Conservation (phyloP, 2,329 filamentous ascomycete species). For the Beauveria sp. region DNA sequence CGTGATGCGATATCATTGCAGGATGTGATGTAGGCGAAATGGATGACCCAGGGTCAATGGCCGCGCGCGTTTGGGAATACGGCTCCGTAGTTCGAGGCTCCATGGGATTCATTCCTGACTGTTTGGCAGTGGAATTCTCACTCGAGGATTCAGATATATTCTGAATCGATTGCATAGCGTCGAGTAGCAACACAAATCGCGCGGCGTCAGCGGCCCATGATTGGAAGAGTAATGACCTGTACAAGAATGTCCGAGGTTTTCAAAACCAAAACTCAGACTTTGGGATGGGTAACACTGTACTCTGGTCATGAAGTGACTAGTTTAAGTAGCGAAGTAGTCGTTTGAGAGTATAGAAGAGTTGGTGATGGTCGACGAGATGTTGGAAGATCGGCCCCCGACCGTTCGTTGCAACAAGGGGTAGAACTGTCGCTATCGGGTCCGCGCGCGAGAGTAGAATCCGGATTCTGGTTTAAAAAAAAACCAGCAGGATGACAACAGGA, state of each 20-base stretch:
- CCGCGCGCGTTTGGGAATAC: neutral
- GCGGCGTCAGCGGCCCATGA: slow-evolving; percentile 11
- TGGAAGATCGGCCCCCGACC: neutral
- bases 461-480: neutral
- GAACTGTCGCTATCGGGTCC: neutral
- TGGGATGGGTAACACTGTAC: neutral
- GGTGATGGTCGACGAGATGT: neutral
- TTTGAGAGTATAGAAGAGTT: neutral
- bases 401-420: neutral
- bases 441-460: neutral
- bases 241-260: neutral
- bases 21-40: slow-evolving; percentile 11
- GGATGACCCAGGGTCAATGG: neutral
- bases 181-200: slow-evolving; percentile 6
- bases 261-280: neutral
- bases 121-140: neutral
- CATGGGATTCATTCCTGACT: neutral
- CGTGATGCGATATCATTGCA: slow-evolving; percentile 5
- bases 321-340: neutral
- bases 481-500: neutral
- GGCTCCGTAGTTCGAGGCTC: slow-evolving; percentile 5
- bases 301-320: neutral
- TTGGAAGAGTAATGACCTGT: neutral
- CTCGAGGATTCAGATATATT: slow-evolving; percentile 1
- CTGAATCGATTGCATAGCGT: slow-evolving; percentile 9